phyloP scores from a whole-genome alignment of 2,329 filamentous ascomycete species.

The Nemania bipapillata region DNA sequence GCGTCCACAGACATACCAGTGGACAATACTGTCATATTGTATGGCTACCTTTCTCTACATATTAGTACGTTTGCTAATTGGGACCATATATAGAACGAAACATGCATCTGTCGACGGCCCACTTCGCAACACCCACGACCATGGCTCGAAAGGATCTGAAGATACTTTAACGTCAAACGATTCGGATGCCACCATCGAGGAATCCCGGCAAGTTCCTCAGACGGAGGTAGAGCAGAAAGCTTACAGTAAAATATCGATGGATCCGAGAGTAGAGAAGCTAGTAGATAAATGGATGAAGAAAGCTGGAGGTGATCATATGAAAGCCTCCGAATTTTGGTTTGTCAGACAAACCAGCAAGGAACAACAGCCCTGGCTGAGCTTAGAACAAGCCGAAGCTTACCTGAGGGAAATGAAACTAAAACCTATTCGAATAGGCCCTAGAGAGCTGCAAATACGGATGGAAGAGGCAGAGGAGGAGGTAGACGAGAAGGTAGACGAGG shows the following conservation, averaged over 20 bases:
- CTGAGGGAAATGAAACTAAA: conserved; percentile 36
- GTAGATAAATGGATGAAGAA: conserved; percentile 3
- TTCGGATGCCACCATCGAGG: too few species aligned
- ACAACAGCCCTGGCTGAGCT: conserved; percentile 31
- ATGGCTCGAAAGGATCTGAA: too few species aligned
- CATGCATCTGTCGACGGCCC: too few species aligned
- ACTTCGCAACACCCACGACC: too few species aligned
- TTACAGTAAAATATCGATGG: not conserved
- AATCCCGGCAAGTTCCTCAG: too few species aligned
- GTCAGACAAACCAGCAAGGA: conserved; percentile 21
- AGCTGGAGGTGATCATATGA: not conserved
- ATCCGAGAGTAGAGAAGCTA: not conserved
- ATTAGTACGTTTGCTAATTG: too few species aligned
- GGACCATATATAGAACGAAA: too few species aligned
- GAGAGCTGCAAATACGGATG: not conserved
- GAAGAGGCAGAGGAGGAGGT: conserved; percentile 4
- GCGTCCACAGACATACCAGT: not conserved
- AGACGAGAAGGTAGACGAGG: too few species aligned
- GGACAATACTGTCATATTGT: not conserved
- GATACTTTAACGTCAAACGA: too few species aligned
- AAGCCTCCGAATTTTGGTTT: conserved; percentile 7
- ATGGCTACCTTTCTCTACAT: not conserved
- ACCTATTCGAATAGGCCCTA: conserved; percentile 10
- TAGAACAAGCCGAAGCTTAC: conserved; percentile 27
- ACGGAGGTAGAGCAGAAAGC: too few species aligned